Percentiles rank a stretch among this genome's conserved stretches.
These are phyloP conservation scores for Globisporangium heterothallicum DNA, from an alignment of 352 stramenopile genomes.

Conservation along the genomic window DNA sequence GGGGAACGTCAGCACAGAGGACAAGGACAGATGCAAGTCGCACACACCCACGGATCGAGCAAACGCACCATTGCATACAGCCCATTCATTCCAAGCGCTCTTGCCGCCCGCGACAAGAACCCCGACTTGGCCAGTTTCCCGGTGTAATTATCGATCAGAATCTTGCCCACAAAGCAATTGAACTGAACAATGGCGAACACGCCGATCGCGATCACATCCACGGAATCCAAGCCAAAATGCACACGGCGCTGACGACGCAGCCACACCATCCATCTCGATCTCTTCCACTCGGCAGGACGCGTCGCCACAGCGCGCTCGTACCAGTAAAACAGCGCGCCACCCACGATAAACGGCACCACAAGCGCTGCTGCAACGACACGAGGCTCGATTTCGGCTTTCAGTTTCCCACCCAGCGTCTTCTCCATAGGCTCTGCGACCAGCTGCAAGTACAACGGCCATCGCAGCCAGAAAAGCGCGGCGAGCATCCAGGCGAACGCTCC, in stretches of 20 bases:
- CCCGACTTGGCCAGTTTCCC: slow-evolving; percentile 65
- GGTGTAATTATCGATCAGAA: slow-evolving; percentile 55
- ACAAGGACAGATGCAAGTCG: slow-evolving; percentile 1
- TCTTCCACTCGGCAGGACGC: neutral
- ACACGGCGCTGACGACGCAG: slow-evolving; percentile 20
- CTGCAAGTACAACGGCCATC: slow-evolving; percentile 41
- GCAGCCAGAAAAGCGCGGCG: slow-evolving; percentile 35
- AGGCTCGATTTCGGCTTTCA: slow-evolving; percentile 43
- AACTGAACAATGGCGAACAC: slow-evolving; percentile 52
- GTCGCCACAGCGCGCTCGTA: slow-evolving; percentile 11
- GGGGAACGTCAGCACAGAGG: neutral
- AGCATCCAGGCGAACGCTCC: slow-evolving; percentile 27
- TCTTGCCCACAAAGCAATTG: slow-evolving; percentile 56
- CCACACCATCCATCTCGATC: slow-evolving; percentile 17
- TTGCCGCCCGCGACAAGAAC: slow-evolving; percentile 35
- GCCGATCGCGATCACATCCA: slow-evolving; percentile 35
- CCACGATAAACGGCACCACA: slow-evolving; percentile 30
- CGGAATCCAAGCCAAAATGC: slow-evolving; percentile 30
- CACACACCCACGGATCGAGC: neutral
- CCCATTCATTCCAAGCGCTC: slow-evolving; percentile 68
- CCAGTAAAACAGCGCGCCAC: slow-evolving; percentile 40
- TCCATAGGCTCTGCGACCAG: slow-evolving; percentile 22
- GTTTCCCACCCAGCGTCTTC: slow-evolving; percentile 19
- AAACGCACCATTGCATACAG: slow-evolving; percentile 31
- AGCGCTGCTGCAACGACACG: slow-evolving; percentile 30